Base-by-base conservation (phyloP, 768 basidiomycete species). In the Xerocomus brunneocitrinus region DNA sequence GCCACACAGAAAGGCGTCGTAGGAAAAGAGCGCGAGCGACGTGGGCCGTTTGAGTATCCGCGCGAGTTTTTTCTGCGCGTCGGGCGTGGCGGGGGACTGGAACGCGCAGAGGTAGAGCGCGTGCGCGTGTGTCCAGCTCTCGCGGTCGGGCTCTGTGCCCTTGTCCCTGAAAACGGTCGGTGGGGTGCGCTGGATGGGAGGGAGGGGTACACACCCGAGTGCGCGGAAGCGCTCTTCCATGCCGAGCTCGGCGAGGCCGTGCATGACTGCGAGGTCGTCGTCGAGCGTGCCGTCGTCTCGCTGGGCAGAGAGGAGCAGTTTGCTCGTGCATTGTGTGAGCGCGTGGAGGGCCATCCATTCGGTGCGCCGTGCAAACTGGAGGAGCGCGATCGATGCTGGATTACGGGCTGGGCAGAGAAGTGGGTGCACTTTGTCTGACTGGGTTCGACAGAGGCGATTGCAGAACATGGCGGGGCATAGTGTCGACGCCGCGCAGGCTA, bases 361-460 rank as follows among this genome's bases (percentile, higher is more conserved):
- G 9, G 75, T 69, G n/a, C 76, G 71, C 48, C 81, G 74, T 12
- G 82, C 83, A 58, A 82, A 84, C 41, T 73, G 73, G 14, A 91
- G 59, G 3, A 94, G 76, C 0, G 82, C 77, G 3, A 74, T 67
- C 4, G 79, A 80, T 6, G 81, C 82, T 0, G 88, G 89, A 65
- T 92, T 95, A 55, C 86, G 85, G 3, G 78, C 73, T 5, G 84
- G 76, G 59, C 92, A 95, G 10, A 94, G 74, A 4, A 93, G 70
- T 0, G 86, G 80, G 56, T 93, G 90, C 0, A 76, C 75, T 54
- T 76, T 76, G 2, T 76, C 78, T 0, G 87, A 82, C 35, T 89
- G 83, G 14, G 78, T 67, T 13, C 83, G 76, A 64, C 92, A 95
- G 2, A 91, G 79, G 3, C 89, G 79, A 55, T 83, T 89, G 73